phyloP scores from a whole-genome alignment of 805 yeast genomes.

The Pichia eremophila region DNA sequence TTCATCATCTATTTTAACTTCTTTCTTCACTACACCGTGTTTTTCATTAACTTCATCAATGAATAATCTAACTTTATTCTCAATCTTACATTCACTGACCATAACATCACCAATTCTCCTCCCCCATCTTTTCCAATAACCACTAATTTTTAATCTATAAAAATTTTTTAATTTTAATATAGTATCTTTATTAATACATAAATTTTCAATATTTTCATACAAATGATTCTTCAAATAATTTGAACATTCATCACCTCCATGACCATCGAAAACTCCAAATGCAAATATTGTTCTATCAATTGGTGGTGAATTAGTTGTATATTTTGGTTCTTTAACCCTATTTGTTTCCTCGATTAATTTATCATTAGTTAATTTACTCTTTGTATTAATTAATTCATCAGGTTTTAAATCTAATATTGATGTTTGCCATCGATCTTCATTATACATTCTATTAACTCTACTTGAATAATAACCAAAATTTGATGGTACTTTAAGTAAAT shows the following conservation, averaged over 20 bases:
- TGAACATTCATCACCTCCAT: slow-evolving; percentile 79
- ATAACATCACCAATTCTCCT: slow-evolving; percentile 25
- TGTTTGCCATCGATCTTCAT: slow-evolving; percentile 62
- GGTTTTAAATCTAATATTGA: slow-evolving; percentile 3
- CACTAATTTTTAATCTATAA: slow-evolving; percentile 57
- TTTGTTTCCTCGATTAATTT: not conserved
- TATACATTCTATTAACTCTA: slow-evolving; percentile 64
- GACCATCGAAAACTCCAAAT: slow-evolving; percentile 85
- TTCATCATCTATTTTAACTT: not conserved
- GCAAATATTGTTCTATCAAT: slow-evolving; percentile 40
- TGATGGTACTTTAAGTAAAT: slow-evolving; percentile 55
- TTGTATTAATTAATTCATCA: not conserved
- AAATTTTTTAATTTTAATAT: slow-evolving; percentile 36
- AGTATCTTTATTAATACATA: slow-evolving; percentile 25
- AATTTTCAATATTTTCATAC: slow-evolving; percentile 41
- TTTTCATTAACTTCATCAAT: slow-evolving; percentile 5
- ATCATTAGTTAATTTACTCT: too few relatives aligned
- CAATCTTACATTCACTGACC: slow-evolving; percentile 1
- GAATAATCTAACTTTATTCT: not conserved
- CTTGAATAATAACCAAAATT: slow-evolving; percentile 73
- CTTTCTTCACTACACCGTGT: not conserved
- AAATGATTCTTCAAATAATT: slow-evolving; percentile 47
- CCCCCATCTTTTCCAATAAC: slow-evolving; percentile 80
- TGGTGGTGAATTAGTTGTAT: slow-evolving; percentile 5
- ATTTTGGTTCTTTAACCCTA: slow-evolving; percentile 7